Base-by-base conservation (phyloP, 139 green algal genomes). In the Tetratostichococcus sp. region DNA sequence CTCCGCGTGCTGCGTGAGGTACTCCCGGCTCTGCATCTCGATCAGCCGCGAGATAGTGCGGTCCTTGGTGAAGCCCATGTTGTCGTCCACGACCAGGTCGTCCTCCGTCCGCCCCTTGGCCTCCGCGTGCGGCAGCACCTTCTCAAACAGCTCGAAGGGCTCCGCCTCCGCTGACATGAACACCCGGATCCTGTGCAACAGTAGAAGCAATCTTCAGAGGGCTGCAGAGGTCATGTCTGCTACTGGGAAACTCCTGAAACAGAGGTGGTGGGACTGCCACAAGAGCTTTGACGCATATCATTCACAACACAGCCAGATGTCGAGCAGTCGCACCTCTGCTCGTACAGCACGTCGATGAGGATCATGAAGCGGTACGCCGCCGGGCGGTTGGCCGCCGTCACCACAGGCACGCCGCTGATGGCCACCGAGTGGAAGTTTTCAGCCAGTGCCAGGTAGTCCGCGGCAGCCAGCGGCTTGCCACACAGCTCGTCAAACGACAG, bases 261-360 rank as follows among this genome's bases (percentile, higher is more conserved):
- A n/a, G n/a, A n/a, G n/a, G n/a, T n/a, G n/a, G n/a, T n/a, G n/a
- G n/a, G n/a, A n/a, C n/a, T n/a, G n/a, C n/a, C n/a, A n/a, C n/a
- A n/a, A n/a, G n/a, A n/a, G n/a, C n/a, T n/a, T 50, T 6, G 6
- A 50, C 6, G 39, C 39, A 50, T 11, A 21, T 50, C 39, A 50
- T 6, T 50, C 39, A 50, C 32, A 43, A 35, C 19, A 6, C 43
- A 67, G 8, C 4, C 19, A 35, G 28, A 33, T 14, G n/a, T 30
- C n/a, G n/a, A n/a, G n/a, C n/a, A n/a, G n/a, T n/a, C 75, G 1
- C 76, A 91, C 86, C 83, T 88, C 78, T 97, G 84, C 77, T 98
- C 94, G 77, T 98, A 98, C 80, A 97, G 67, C 14, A 97, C 86
- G 78, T 98, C 94, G 26, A 98, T 84, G 4, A 98, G 86, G 26